These are phyloP conservation scores for Beauveria caledonica DNA, from an alignment of 2,329 filamentous ascomycete species.

Conservation along the genomic window DNA sequence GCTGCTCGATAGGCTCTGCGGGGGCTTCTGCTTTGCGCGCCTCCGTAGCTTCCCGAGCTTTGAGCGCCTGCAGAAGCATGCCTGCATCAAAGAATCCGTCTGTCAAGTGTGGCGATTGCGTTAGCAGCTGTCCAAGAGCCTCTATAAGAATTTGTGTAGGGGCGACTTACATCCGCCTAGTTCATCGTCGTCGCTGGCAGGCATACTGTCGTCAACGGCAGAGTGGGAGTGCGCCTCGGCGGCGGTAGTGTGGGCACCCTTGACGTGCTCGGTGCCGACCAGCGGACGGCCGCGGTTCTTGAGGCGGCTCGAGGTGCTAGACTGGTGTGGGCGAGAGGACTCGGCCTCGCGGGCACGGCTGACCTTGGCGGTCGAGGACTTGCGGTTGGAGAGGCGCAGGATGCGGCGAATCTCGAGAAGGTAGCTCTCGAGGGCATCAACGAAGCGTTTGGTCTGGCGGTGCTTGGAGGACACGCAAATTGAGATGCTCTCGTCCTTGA, in stretches of 20 bases:
- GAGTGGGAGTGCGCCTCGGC: slow-evolving; percentile 33
- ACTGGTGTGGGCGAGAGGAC: slow-evolving; percentile 24
- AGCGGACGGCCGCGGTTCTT: slow-evolving; percentile 71
- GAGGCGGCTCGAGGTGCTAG: slow-evolving; percentile 32
- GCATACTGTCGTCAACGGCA: slow-evolving; percentile 59
- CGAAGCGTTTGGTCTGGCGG: slow-evolving; percentile 81
- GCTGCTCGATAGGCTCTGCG: slow-evolving; percentile 41
- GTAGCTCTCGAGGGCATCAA: slow-evolving; percentile 85
- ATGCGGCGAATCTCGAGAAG: slow-evolving; percentile 84
- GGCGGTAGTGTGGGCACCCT: slow-evolving; percentile 33
- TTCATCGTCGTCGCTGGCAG: slow-evolving; percentile 76
- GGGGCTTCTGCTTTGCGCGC: slow-evolving; percentile 40
- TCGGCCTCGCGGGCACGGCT: slow-evolving; percentile 49
- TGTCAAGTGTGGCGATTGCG: slow-evolving; percentile 28
- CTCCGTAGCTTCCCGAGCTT: slow-evolving; percentile 42
- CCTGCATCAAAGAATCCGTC: slow-evolving; percentile 97
- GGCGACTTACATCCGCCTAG: slow-evolving; percentile 78
- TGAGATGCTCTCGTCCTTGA: slow-evolving; percentile 65
- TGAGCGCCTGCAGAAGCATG: slow-evolving; percentile 83
- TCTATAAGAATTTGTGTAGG: background rate
- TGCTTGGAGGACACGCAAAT: slow-evolving; percentile 94
- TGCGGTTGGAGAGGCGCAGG: slow-evolving; percentile 56
- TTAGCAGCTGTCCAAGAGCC: slow-evolving; percentile 20
- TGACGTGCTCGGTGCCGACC: slow-evolving; percentile 42
- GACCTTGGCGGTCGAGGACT: slow-evolving; percentile 33